Base-by-base conservation (phyloP, 139 green algal genomes). In the Pleodorina starrii region DNA sequence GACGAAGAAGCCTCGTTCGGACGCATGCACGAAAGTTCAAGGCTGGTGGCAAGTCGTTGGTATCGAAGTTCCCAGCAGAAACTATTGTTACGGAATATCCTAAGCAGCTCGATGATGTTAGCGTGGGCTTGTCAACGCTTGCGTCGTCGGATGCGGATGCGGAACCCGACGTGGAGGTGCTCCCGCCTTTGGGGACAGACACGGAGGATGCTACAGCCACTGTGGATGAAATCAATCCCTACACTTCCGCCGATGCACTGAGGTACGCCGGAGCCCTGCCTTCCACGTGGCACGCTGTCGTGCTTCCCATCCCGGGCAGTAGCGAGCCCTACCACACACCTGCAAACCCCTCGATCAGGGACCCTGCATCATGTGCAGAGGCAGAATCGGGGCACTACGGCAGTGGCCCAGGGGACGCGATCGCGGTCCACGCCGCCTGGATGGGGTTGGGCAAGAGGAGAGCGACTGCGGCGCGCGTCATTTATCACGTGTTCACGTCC, bases 211-310 rank as follows among this genome's bases (percentile, higher is more conserved):
- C 48, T 1, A 89, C 69, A 23, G 32, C 69, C 1, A 80, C 82
- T 2, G 23, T 88, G 6, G 84, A 89, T 23, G 91, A 93, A 43
- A 73, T 86, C 11, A 93, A 92, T 35, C 87, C 87, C 46, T 93
- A 93, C 60, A 86, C 77, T 0, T 25, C n/a, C 29, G 82, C 84
- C 9, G 91, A 93, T 78, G 68, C 88, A 0, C 51, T 90, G 16
- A 93, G 91, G 91, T 93, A 36, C 2, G 86, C 17, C 36, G 21
- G 5, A 12, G 54, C 29, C 54, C 40, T 11, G 3, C 82, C 27
- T n/a, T 19, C 76, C 48, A n/a, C n/a, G n/a, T n/a, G n/a, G n/a
- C n/a, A n/a, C n/a, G n/a, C n/a, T n/a, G n/a, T n/a, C n/a, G n/a
- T n/a, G n/a, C n/a, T n/a, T n/a, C n/a, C n/a, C n/a, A n/a, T n/a